Evolutionary conservation across 192 early-diverging fungal species (phyloP).

Genomic region (Backusella liffmaniae): DNA sequence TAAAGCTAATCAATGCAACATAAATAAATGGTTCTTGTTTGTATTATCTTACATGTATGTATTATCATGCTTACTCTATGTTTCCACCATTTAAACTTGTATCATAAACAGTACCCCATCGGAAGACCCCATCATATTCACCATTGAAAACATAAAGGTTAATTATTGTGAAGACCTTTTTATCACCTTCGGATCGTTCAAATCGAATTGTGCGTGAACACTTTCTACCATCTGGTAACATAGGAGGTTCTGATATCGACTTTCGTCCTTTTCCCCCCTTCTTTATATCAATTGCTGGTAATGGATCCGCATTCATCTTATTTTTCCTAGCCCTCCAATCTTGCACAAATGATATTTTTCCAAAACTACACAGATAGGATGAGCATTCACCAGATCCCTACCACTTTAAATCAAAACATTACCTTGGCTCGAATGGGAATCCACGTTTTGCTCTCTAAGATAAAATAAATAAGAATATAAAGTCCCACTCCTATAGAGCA

Average conservation of each 20-base stretch:
- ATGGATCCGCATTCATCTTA: constrained; percentile 47
- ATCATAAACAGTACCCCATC: constrained; percentile 62
- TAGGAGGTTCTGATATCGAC: constrained; percentile 35
- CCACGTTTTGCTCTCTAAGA: constrained; percentile 34
- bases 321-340: constrained; percentile 68
- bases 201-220: constrained; percentile 72
- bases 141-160: constrained; percentile 55
- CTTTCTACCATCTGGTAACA: constrained; percentile 57
- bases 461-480: neutral
- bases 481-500: neutral
- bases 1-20: constrained; percentile 6
- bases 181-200: constrained; percentile 48
- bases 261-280: constrained; percentile 41
- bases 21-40: neutral
- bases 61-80: constrained; percentile 25
- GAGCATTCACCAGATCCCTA: neutral
- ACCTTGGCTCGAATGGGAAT: constrained; percentile 59
- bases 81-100: constrained; percentile 66
- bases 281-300: constrained; percentile 47
- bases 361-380: constrained; percentile 44
- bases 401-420: neutral
- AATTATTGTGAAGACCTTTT: constrained; percentile 61
- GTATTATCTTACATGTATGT: neutral
- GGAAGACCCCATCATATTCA: constrained; percentile 63
- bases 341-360: constrained; percentile 63